Conservation (phyloP, 768 basidiomycete genomes). For the Neoboletus magnificus region DNA sequence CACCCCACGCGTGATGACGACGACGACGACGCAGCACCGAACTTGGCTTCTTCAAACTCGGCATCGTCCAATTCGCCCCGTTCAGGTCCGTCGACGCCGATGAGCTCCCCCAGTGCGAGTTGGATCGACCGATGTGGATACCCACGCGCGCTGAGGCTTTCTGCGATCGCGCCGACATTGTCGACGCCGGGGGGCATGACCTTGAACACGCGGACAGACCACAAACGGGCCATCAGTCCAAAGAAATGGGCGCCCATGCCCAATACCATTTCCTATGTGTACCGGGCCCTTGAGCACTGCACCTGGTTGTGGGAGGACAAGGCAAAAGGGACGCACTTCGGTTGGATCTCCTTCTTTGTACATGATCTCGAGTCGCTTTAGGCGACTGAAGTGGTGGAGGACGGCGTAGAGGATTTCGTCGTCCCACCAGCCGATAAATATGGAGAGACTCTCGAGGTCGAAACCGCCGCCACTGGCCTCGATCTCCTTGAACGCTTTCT, state of each 20-base stretch:
- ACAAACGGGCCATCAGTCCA: conserved; percentile 33
- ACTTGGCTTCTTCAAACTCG: conserved; percentile 20
- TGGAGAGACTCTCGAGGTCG: conserved; percentile 29
- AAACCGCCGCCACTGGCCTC: conserved; percentile 16
- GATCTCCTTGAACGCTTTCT: conserved; percentile 27
- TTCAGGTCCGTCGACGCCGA: conserved; percentile 7
- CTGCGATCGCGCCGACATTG: not conserved
- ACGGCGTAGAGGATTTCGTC: conserved; percentile 44
- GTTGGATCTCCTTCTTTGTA: conserved; percentile 37
- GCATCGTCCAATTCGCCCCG: conserved; percentile 19
- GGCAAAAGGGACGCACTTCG: conserved; percentile 34
- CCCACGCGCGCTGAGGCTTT: conserved; percentile 7
- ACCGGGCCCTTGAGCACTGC: not conserved
- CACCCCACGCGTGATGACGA: not conserved
- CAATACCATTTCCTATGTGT: conserved; percentile 35
- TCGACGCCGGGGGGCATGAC: conserved; percentile 16
- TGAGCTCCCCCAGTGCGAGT: conserved; percentile 9
- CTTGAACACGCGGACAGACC: conserved; percentile 39
- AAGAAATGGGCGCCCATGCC: conserved; percentile 45
- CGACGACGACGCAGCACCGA: not conserved
- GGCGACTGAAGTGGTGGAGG: conserved; percentile 33
- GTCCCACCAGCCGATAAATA: conserved; percentile 44
- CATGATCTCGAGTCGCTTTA: conserved; percentile 40
- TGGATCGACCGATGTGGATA: conserved; percentile 12
- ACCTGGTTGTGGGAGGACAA: not conserved